These are phyloP conservation scores for Steccherinum ochraceum DNA, from an alignment of 768 basidiomycete species.

Conservation along the genomic window DNA sequence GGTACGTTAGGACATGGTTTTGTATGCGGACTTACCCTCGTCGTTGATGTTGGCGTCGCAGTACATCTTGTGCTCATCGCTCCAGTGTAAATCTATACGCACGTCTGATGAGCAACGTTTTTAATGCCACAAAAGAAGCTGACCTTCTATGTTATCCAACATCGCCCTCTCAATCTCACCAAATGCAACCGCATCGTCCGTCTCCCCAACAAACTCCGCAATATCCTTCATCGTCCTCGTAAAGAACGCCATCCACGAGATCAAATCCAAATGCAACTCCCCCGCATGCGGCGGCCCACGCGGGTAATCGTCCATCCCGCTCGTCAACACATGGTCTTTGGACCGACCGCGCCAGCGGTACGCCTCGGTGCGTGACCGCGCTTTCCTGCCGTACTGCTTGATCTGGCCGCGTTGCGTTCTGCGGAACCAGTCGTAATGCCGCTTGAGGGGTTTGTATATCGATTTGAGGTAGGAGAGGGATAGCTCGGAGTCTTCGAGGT, in stretches of 20 bases:
- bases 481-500: conserved; percentile 53
- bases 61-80: conserved; percentile 83
- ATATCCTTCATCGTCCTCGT: conserved; percentile 89
- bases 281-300: conserved; percentile 84
- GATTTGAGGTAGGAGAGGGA: conserved; percentile 66
- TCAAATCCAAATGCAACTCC: conserved; percentile 89
- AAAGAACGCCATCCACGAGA: conserved; percentile 97
- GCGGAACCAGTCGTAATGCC: conserved; percentile 96
- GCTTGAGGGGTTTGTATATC: conserved; percentile 78
- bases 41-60: conserved; percentile 84
- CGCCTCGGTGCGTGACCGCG: conserved; percentile 82
- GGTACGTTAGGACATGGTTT: too few species aligned
- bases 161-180: conserved; percentile 74
- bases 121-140: conserved; percentile 6
- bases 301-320: conserved; percentile 96
- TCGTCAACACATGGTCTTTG: conserved; percentile 81
- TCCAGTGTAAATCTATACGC: conserved; percentile 84
- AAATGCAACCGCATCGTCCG: conserved; percentile 78
- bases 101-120: not conserved
- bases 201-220: conserved; percentile 78
- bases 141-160: conserved; percentile 81
- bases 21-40: conserved; percentile 49
- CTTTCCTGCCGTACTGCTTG: conserved; percentile 79
- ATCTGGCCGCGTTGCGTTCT: conserved; percentile 91
- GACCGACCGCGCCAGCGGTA: conserved; percentile 95